These are phyloP conservation scores for Cucumis sativus DNA, from an alignment of 306 rosid genomes.

Conservation along the genomic window DNA sequence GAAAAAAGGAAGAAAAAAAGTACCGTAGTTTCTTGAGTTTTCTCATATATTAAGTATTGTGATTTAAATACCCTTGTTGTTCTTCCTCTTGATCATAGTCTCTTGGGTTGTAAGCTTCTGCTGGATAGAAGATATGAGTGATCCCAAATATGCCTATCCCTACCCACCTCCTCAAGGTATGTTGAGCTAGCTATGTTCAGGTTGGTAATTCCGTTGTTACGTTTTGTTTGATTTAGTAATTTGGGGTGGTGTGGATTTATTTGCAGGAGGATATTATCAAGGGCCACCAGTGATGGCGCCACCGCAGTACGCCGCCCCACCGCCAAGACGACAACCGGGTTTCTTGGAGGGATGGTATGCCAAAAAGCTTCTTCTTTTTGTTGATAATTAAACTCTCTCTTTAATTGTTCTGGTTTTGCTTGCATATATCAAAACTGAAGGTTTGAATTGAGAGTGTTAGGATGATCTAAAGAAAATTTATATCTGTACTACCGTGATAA, in stretches of 20 bases:
- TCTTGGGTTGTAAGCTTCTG: not conserved
- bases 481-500: not conserved
- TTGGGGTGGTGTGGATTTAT: not conserved
- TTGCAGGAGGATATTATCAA: conserved; percentile 20
- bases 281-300: conserved; percentile 62
- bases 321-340: conserved; percentile 33
- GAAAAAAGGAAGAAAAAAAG: not conserved
- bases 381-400: not conserved
- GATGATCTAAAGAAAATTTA: not conserved
- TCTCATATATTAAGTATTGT: not conserved
- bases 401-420: not conserved
- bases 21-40: not conserved
- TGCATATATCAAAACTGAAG: not conserved
- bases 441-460: not conserved
- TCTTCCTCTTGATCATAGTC: not conserved
- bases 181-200: not conserved
- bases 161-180: conserved; percentile 47
- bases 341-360: conserved; percentile 78
- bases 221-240: not conserved
- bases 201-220: not conserved
- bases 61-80: not conserved
- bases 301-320: conserved; percentile 44
- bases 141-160: conserved; percentile 55
- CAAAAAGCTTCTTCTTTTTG: not conserved
- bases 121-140: conserved; percentile 25